phyloP scores from a whole-genome alignment of 495 filamentous ascomycete species.

The Durotheca rogersii region DNA sequence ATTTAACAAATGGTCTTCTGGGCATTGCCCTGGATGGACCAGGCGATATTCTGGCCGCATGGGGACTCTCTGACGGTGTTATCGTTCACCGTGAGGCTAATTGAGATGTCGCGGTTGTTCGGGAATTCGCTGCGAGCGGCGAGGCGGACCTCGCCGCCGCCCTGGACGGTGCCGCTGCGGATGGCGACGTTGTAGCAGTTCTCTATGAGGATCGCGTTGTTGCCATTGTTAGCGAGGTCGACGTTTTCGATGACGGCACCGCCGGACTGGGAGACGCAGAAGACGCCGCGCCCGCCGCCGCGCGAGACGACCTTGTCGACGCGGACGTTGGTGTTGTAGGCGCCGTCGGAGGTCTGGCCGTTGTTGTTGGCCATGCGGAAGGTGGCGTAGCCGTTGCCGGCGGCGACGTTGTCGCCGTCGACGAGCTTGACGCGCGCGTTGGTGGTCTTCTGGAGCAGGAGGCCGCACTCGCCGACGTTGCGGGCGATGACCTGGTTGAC shows the following conservation, averaged over 20 bases:
- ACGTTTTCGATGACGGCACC: slow-evolving; percentile 40
- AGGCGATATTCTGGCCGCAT: slow-evolving; percentile 46
- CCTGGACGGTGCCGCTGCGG: slow-evolving; percentile 43
- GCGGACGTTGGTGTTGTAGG: slow-evolving; percentile 46
- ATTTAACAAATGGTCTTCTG: slow-evolving; percentile 40
- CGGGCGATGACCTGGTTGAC: slow-evolving; percentile 45
- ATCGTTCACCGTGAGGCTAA: slow-evolving; percentile 42
- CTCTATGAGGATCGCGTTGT: slow-evolving; percentile 51
- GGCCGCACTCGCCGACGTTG: slow-evolving; percentile 47
- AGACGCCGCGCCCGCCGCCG: slow-evolving; percentile 48
- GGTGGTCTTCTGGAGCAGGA: slow-evolving; percentile 45
- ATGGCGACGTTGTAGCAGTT: slow-evolving; percentile 51
- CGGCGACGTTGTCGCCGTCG: slow-evolving; percentile 47
- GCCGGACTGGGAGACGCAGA: slow-evolving; percentile 50
- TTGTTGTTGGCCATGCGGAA: slow-evolving; percentile 50
- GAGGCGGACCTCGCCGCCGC: slow-evolving; percentile 49
- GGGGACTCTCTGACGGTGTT: slow-evolving; percentile 46
- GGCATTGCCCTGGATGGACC: slow-evolving; percentile 41
- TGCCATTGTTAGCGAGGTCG: slow-evolving; percentile 47
- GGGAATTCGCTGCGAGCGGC: slow-evolving; percentile 46
- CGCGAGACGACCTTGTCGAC: slow-evolving; percentile 48
- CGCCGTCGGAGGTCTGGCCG: slow-evolving; percentile 40
- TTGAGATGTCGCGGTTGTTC: slow-evolving; percentile 43
- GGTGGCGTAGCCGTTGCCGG: slow-evolving; percentile 48
- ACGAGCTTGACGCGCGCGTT: slow-evolving; percentile 47